A percentile compares a stretch with the other conserved stretches of the same genome.
Evolutionary conservation across 2,329 filamentous ascomycete species (phyloP).

Genomic region (Shiraia sp.): DNA sequence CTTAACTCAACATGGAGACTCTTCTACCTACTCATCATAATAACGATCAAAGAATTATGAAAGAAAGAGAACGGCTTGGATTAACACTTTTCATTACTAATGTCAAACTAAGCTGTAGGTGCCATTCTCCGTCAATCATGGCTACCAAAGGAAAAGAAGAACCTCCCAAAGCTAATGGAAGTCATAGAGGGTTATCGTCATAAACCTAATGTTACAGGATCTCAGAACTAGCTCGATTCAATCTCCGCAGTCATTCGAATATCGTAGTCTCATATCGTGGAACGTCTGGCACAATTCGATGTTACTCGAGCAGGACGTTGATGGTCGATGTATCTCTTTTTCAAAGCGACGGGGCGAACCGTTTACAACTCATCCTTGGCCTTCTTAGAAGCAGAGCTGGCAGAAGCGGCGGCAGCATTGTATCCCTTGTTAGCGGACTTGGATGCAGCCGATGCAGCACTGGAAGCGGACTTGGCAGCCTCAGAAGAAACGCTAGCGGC

Average conservation of each 20-base stretch:
- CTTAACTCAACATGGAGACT: no score
- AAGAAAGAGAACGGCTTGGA: no score
- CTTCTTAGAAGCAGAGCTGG: conserved; percentile 37
- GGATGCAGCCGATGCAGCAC: conserved; percentile 37
- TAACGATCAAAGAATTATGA: no score
- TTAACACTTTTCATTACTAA: conserved; percentile 26
- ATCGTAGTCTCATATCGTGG: conserved; percentile 28
- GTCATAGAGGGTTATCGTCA: conserved; percentile 26
- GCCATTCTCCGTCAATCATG: conserved; percentile 14
- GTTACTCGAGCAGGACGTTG: conserved; percentile 9
- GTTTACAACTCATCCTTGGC: conserved; percentile 53
- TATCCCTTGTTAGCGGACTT: conserved; percentile 39
- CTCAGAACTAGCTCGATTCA: conserved; percentile 12
- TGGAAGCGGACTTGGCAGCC: conserved; percentile 38
- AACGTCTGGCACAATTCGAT: conserved; percentile 13
- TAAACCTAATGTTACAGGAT: conserved; percentile 30
- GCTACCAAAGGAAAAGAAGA: conserved; percentile 14
- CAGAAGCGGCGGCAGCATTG: conserved; percentile 38
- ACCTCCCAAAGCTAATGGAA: conserved; percentile 22
- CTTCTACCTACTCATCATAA: no score
- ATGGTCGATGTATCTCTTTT: no score
- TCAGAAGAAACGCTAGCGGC: conserved; percentile 36
- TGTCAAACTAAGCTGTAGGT: conserved; percentile 17
- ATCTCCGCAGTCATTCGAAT: conserved; percentile 19
- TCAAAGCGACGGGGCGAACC: background rate